phyloP scores from a whole-genome alignment of 2,329 filamentous ascomycete species.

The Septoria linicola region DNA sequence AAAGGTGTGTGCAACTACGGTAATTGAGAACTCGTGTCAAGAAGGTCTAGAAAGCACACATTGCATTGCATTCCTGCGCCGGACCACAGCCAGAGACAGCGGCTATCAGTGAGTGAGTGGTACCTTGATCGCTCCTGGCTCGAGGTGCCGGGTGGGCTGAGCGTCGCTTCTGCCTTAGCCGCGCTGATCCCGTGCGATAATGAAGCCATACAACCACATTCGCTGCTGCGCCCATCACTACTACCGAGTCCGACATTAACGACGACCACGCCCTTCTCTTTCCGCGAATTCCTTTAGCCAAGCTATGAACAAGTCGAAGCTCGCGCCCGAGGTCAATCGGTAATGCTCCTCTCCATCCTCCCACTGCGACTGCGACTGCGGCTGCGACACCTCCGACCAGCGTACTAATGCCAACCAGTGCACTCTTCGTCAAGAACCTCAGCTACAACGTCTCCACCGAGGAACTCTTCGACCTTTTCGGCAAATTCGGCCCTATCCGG shows the following conservation, averaged over 20 bases:
- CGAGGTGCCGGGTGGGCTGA: too few relatives aligned
- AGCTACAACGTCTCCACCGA: constrained; percentile 99
- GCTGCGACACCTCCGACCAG: constrained; percentile 5
- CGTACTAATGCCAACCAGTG: constrained; percentile 56
- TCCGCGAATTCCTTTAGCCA: constrained; percentile 12
- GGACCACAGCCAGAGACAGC: too few relatives aligned
- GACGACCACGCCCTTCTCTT: not conserved
- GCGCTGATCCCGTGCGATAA: too few relatives aligned
- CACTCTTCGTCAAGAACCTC: constrained; percentile 99
- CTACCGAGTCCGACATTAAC: constrained; percentile 1
- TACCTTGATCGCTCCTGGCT: too few relatives aligned
- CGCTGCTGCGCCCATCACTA: too few relatives aligned
- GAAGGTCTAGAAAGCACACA: too few relatives aligned
- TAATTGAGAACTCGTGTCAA: too few relatives aligned
- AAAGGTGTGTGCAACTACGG: too few relatives aligned
- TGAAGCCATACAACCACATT: too few relatives aligned
- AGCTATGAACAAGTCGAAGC: constrained; percentile 89
- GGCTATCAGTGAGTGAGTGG: too few relatives aligned
- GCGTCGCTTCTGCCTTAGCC: too few relatives aligned
- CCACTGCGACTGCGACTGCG: constrained; percentile 9
- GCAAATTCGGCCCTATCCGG: constrained; percentile 94
- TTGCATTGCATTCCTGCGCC: too few relatives aligned
- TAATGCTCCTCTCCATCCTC: constrained; percentile 1
- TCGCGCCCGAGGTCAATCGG: constrained; percentile 98
- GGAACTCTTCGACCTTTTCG: constrained; percentile 98